Conservation (phyloP, 2,329 filamentous ascomycete genomes). For the Amylocarpus encephaloides region DNA sequence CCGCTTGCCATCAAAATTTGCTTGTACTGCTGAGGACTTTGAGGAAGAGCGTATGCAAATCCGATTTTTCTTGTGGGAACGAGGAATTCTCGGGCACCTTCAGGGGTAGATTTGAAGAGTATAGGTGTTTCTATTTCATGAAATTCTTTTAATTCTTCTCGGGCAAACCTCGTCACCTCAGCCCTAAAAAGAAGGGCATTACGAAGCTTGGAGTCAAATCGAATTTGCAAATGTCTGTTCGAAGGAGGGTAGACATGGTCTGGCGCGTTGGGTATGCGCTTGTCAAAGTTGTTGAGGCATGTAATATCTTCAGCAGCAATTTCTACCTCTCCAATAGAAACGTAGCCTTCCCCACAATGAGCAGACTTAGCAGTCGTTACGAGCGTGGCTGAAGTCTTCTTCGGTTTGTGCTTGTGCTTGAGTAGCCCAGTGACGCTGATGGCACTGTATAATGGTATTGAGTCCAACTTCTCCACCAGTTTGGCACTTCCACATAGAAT, state of each 20-base stretch:
- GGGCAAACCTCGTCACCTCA: conserved; percentile 48
- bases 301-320: conserved; percentile 56
- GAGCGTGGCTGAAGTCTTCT: conserved; percentile 7
- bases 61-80: conserved; percentile 77
- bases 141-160: conserved; percentile 23
- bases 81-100: conserved; percentile 90
- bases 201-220: conserved; percentile 62
- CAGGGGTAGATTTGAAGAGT: conserved; percentile 94
- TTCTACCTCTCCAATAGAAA: conserved; percentile 38
- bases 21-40: conserved; percentile 98
- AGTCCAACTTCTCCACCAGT: conserved; percentile 38
- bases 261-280: conserved; percentile 68
- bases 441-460: conserved; percentile 44
- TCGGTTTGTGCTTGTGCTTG: conserved; percentile 15
- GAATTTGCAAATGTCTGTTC: conserved; percentile 76
- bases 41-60: conserved; percentile 81
- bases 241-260: conserved; percentile 66
- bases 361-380: neutral
- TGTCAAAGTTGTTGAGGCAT: conserved; percentile 66
- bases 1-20: conserved; percentile 94
- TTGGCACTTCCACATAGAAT: conserved; percentile 14
- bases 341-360: neutral
- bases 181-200: conserved; percentile 65
- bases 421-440: conserved; percentile 41
- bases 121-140: conserved; percentile 79